Percentiles rank a stretch among this genome's conserved stretches.
phyloP scores from a whole-genome alignment of 1,284 basidiomycete genomes.

The Tilletia indica region DNA sequence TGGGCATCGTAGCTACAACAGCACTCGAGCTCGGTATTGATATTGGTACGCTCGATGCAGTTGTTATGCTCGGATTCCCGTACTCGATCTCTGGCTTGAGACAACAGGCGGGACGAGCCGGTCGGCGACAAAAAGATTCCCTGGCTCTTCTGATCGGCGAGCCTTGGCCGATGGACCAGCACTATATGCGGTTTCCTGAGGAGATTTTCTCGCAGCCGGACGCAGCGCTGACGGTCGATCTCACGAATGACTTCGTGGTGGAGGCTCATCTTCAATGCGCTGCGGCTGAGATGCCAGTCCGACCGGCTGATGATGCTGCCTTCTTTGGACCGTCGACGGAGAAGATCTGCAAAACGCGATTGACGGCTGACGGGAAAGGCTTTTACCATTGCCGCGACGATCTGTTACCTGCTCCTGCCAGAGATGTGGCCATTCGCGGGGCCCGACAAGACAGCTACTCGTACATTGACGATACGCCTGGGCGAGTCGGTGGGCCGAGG shows the following conservation, averaged over 20 bases:
- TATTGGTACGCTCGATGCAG: slow-evolving; percentile 81
- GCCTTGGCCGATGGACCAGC: slow-evolving; percentile 70
- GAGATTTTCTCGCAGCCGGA: slow-evolving; percentile 58
- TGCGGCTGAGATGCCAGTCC: slow-evolving; percentile 78
- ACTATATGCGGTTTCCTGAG: slow-evolving; percentile 71
- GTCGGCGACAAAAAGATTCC: slow-evolving; percentile 76
- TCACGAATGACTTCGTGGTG: slow-evolving; percentile 72
- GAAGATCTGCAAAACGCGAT: slow-evolving; percentile 63
- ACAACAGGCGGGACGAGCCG: slow-evolving; percentile 86
- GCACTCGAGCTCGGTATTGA: slow-evolving; percentile 88
- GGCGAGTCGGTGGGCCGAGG: slow-evolving; percentile 57
- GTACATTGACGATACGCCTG: slow-evolving; percentile 68
- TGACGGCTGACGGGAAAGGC: slow-evolving; percentile 65
- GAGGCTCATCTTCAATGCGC: slow-evolving; percentile 87
- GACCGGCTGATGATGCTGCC: slow-evolving; percentile 63
- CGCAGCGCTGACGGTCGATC: slow-evolving; percentile 70
- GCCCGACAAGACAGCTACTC: slow-evolving; percentile 75
- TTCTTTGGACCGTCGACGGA: slow-evolving; percentile 69
- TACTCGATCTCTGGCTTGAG: slow-evolving; percentile 64
- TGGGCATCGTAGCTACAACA: slow-evolving; percentile 84
- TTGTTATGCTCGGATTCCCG: slow-evolving; percentile 85
- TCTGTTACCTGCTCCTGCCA: slow-evolving; percentile 73
- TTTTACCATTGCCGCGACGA: slow-evolving; percentile 78
- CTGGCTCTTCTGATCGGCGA: slow-evolving; percentile 77
- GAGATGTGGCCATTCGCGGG: slow-evolving; percentile 73